Evolutionary conservation across 805 yeast genomes (phyloP), one percentile per base, ranked within the genome.

Genomic region (Metschnikowia kunwiensis): DNA sequence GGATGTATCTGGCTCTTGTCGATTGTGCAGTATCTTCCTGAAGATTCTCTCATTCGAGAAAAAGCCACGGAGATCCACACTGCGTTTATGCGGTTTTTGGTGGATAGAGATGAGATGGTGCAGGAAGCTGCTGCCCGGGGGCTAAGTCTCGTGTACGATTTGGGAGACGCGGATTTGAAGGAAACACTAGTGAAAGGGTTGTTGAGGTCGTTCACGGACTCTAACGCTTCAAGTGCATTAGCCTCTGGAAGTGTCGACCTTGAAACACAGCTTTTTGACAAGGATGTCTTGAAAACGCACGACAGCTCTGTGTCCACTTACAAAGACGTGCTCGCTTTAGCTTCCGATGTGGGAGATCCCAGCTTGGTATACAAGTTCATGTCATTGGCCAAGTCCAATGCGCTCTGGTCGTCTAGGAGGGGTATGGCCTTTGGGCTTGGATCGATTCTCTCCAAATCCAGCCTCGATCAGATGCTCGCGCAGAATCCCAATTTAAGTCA

Each of bases 371-470:
- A 91, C 61, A 86, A 87, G 54, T 91, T 91, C 57, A 87, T 91
- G 96, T 80, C 95, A 0, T 63, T 91, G 38, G 95, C 97, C 0
- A 82, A 86, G 44, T 82, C 81, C 34, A 86, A 96, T 0, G 80
- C 93, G 0, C 61, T 89, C 14, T 91, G 98, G 98, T 77, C 94
- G 0, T 85, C 96, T 0, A 71, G 95, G 55, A 86, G 85, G 47
- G 98, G 97, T 34, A 79, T 88, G 51, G 97, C 97, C 0, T 91
- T 86, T 64, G 97, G 97, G 0, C 68, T 91, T 24, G 91, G 96
- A 7, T 80, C 86, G 1, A 81, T 91, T 29, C 63, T 91, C 56
- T 82, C 95, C 2, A 86, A 85, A 50, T 71, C 89, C 0, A 80
- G 84, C 42, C 65, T 91, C 33, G 84, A 82, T 43, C 72, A 76